phyloP scores from a whole-genome alignment of 352 stramenopile species.

The Phytophthora podocarpi region DNA sequence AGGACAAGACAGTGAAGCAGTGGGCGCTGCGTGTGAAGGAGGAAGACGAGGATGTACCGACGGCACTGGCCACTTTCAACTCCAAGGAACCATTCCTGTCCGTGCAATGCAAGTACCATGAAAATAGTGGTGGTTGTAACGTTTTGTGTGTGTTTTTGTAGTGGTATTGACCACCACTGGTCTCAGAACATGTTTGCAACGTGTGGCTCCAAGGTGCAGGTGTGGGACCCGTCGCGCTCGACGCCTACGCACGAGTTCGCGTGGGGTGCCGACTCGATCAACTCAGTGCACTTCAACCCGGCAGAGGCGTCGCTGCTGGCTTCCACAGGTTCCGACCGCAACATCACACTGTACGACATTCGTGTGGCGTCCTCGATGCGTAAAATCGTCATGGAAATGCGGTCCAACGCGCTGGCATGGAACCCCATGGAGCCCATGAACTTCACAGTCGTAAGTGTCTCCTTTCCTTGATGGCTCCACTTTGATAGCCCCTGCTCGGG shows the following conservation, averaged over 20 bases:
- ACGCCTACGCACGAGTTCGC: conserved; percentile 93
- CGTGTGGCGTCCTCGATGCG: conserved; percentile 92
- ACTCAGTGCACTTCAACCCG: conserved; percentile 95
- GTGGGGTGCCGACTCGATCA: conserved; percentile 97
- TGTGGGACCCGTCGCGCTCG: conserved; percentile 95
- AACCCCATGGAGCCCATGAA: conserved; percentile 99
- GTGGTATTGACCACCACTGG: conserved; percentile 98
- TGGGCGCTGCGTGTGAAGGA: conserved; percentile 83
- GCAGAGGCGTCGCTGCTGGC: conserved; percentile 95
- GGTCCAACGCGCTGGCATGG: conserved; percentile 98
- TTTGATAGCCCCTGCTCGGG: background rate
- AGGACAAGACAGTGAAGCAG: conserved; percentile 96
- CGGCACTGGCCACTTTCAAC: conserved; percentile 72
- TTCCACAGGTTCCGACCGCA: conserved; percentile 94
- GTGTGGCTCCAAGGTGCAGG: conserved; percentile 93
- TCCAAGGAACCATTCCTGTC: conserved; percentile 89
- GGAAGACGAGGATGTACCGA: conserved; percentile 73
- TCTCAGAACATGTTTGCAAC: conserved; percentile 92
- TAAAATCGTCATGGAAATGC: conserved; percentile 97
- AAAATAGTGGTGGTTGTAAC: background rate
- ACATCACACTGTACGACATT: conserved; percentile 94
- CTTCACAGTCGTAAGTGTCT: conserved; percentile 92
- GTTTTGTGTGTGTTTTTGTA: conserved; percentile 39
- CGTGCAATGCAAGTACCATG: conserved; percentile 6
- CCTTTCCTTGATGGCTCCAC: conserved; percentile 2